Conservation (phyloP, 441 rosid species). For the Kokia cookei region DNA sequence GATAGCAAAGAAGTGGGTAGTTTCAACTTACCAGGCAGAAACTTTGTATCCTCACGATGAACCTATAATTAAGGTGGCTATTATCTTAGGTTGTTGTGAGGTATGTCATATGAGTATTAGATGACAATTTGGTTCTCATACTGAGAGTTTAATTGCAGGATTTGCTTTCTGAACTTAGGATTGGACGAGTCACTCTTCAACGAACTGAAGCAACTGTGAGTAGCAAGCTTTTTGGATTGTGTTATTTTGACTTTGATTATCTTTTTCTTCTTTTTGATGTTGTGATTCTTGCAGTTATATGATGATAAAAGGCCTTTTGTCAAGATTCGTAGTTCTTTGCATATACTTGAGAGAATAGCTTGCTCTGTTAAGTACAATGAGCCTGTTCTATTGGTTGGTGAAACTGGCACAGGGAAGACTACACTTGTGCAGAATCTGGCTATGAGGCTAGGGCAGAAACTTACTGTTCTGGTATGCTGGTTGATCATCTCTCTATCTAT, state of each 20-base stretch:
- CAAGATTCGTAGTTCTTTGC: slow-evolving; percentile 70
- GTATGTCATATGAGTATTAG: not conserved
- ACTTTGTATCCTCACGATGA: slow-evolving; percentile 40
- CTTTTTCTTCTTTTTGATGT: slow-evolving; percentile 15
- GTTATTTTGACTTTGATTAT: slow-evolving; percentile 12
- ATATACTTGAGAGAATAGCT: slow-evolving; percentile 79
- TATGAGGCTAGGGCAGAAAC: slow-evolving; percentile 74
- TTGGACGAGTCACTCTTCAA: slow-evolving; percentile 77
- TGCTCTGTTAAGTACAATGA: slow-evolving; percentile 80
- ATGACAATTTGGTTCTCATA: slow-evolving; percentile 19
- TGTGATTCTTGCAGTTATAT: slow-evolving; percentile 40
- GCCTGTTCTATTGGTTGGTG: slow-evolving; percentile 98
- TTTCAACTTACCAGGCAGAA: slow-evolving; percentile 40
- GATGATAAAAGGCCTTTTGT: slow-evolving; percentile 61
- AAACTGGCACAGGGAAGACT: slow-evolving; percentile 99
- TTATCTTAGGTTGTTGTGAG: slow-evolving; percentile 14
- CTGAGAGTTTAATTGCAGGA: slow-evolving; percentile 45
- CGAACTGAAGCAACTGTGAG: slow-evolving; percentile 46
- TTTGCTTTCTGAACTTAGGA: slow-evolving; percentile 39
- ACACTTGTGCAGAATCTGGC: slow-evolving; percentile 96
- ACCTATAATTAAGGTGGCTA: slow-evolving; percentile 77
- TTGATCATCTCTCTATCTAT: slow-evolving; percentile 3
- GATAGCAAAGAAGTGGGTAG: slow-evolving; percentile 63
- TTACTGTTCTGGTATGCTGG: slow-evolving; percentile 79
- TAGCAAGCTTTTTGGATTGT: slow-evolving; percentile 19